phyloP scores from a whole-genome alignment of 2,329 filamentous ascomycete genomes.

The Sporothrix sp. region DNA sequence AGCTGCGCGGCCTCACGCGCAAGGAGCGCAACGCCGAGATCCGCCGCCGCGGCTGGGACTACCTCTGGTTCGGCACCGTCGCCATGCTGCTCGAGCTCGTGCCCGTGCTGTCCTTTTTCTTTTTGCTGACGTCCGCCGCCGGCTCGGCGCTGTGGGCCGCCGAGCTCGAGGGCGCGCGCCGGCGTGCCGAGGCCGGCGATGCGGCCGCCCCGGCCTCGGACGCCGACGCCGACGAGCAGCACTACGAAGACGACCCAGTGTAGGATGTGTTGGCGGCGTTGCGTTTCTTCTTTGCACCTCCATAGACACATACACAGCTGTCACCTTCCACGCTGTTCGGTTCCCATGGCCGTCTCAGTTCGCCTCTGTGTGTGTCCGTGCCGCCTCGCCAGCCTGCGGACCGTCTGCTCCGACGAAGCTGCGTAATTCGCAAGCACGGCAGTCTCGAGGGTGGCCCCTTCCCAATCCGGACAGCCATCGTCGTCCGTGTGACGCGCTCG shows the following conservation, averaged over 20 bases:
- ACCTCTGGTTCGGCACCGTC: slow-evolving; percentile 86
- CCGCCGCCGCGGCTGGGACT: slow-evolving; percentile 61
- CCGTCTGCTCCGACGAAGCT: background rate
- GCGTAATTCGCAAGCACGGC: too few relatives aligned
- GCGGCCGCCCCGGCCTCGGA: slow-evolving; percentile 2
- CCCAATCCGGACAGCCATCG: background rate
- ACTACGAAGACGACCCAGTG: slow-evolving; percentile 21
- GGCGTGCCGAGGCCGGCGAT: slow-evolving; percentile 14
- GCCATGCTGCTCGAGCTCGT: slow-evolving; percentile 70
- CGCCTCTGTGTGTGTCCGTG: background rate
- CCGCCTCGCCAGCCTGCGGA: background rate
- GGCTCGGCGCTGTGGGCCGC: slow-evolving; percentile 82
- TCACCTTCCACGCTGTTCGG: background rate
- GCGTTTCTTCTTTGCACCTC: background rate
- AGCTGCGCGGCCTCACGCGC: slow-evolving; percentile 64
- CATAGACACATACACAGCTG: too few relatives aligned
- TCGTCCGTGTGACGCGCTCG: background rate
- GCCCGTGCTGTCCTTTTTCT: slow-evolving; percentile 86
- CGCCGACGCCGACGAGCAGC: background rate
- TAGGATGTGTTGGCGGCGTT: slow-evolving; percentile 2
- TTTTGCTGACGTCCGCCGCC: slow-evolving; percentile 75
- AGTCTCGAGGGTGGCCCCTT: slow-evolving; percentile 5
- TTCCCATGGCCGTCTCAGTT: background rate
- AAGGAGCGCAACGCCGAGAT: slow-evolving; percentile 65
- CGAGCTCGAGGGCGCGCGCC: slow-evolving; percentile 56